Evolutionary conservation across 306 rosid species (phyloP), one percentile per base, ranked within the genome.

Genomic region (Begonia fuchsioides): DNA sequence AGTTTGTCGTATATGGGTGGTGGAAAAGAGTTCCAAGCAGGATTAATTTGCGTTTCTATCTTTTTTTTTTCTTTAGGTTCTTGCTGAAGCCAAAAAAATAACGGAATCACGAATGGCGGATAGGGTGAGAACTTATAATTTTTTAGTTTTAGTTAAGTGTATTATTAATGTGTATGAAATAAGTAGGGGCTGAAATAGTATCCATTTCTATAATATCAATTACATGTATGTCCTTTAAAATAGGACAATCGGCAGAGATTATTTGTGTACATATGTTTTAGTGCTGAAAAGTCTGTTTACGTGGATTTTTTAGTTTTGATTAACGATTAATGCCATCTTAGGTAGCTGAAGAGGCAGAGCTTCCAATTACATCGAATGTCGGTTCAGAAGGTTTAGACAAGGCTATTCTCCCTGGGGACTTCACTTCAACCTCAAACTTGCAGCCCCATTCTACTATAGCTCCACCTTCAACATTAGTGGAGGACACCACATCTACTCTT

Each of bases 51-150:
- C 35, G 1, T n/a, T 26, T 26, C n/a, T n/a, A n/a, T 26, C 35
- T 20, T 6, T 20, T 8, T 41, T 52, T 46, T 63, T 43, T 64
- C 35, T 58, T 49, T 69, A 92, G 98, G 81, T 92, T 71, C 83
- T 92, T 47, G 73, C 84, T 50, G 94, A 92, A 66, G 98, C 96
- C 15, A 92, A 82, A 68, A 73, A 66, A 50, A 79, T 92, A 59
- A 68, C 72, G 1, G 98, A 92, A 54, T 59, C 79, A 14, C 88
- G 86, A 49, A 53, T 62, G 69, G 80, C 66, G 38, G 74, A 86
- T 9, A 82, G 73, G 82, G 98, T 82, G 66, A 62, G 72, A 51
- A 62, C 64, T 12, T 17, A 38, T 52, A 17, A 54, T 59, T 61
- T 50, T 55, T 13, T 19, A 15, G 32, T 26, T 15, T 49, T 19